A percentile compares a stretch with the other conserved stretches of the same genome.
phyloP scores from a whole-genome alignment of 2,329 filamentous ascomycete species.

The Zelopaecilomyces penicillatus region DNA sequence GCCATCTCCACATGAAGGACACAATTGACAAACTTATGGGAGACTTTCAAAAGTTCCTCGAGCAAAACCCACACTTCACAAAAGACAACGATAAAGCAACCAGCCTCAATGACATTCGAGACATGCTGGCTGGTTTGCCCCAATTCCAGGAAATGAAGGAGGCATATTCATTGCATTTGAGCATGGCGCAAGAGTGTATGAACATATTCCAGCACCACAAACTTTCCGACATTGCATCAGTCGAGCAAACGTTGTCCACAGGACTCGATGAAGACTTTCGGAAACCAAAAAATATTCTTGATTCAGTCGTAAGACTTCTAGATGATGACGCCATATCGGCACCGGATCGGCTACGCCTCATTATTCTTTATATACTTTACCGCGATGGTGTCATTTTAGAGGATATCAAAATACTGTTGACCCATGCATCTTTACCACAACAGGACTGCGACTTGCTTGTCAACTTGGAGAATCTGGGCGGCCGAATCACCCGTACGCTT shows the following conservation, averaged over 20 bases:
- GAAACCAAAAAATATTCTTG: conserved; percentile 82
- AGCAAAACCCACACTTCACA: conserved; percentile 86
- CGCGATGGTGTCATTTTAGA: conserved; percentile 75
- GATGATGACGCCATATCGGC: conserved; percentile 70
- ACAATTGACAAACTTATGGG: conserved; percentile 87
- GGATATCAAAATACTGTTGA: conserved; percentile 75
- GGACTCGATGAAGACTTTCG: conserved; percentile 87
- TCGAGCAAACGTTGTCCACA: conserved; percentile 86
- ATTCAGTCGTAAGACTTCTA: conserved; percentile 76
- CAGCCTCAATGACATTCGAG: conserved; percentile 84
- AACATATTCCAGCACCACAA: conserved; percentile 80
- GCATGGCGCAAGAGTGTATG: conserved; percentile 97
- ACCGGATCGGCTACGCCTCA: conserved; percentile 72
- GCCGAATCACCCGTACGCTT: conserved; percentile 56
- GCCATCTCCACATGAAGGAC: conserved; percentile 96
- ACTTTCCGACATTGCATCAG: conserved; percentile 74
- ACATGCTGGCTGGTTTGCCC: conserved; percentile 91
- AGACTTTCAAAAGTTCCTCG: conserved; percentile 87
- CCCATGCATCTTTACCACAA: conserved; percentile 70
- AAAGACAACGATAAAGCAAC: conserved; percentile 61
- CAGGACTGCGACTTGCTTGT: conserved; percentile 64
- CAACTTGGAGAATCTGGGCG: conserved; percentile 78
- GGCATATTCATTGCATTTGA: conserved; percentile 86
- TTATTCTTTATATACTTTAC: conserved; percentile 80
- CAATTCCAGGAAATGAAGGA: conserved; percentile 96